Percentiles rank a stretch among this genome's conserved stretches.
phyloP scores from a whole-genome alignment of 1,284 basidiomycete genomes.

The Fomes fomentarius region DNA sequence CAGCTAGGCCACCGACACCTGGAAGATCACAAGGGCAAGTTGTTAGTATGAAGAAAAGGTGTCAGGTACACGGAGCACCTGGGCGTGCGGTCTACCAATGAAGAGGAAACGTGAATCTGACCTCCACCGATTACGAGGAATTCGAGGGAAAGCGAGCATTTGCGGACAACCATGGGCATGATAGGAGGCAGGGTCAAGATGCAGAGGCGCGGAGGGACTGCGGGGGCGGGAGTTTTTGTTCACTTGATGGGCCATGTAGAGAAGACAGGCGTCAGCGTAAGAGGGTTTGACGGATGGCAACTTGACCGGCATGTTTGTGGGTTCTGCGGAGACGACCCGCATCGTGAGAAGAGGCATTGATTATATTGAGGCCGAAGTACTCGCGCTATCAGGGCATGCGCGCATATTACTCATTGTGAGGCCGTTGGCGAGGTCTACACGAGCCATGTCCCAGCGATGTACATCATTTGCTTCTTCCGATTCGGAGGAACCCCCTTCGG shows the following conservation, averaged over 20 bases:
- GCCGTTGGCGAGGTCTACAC: no score
- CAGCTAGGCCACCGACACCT: conserved; percentile 49
- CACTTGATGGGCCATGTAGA: background rate
- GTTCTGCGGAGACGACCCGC: no score
- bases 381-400: no score
- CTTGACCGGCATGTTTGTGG: no score
- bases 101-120: conserved; percentile 18
- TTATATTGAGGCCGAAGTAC: no score
- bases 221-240: background rate
- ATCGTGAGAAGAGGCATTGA: no score
- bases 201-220: background rate
- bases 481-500: no score
- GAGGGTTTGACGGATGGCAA: no score
- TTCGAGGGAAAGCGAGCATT: conserved; percentile 19
- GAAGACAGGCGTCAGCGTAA: no score
- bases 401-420: no score
- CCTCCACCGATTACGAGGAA: conserved; percentile 29
- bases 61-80: background rate
- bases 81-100: background rate
- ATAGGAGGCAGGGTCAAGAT: background rate
- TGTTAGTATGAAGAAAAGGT: background rate
- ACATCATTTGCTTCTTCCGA: no score
- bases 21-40: background rate
- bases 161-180: conserved; percentile 18
- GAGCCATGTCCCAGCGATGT: no score